Conservation (phyloP, 2,329 filamentous ascomycete genomes). For the Aureobasidium sp. region DNA sequence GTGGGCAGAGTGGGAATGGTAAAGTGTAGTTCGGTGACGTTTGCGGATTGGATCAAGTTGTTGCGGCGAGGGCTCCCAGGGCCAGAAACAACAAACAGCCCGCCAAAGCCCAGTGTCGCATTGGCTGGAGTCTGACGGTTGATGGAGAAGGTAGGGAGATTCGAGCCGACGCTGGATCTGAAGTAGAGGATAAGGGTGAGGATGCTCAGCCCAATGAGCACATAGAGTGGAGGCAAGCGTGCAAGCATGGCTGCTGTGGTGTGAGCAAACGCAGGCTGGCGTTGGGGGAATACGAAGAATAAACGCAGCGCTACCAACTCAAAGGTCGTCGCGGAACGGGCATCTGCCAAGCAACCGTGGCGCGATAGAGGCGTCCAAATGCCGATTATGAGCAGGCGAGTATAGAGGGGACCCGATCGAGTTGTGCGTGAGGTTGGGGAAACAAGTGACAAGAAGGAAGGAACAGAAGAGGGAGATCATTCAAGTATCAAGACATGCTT, state of each 20-base stretch:
- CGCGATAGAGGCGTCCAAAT: not conserved
- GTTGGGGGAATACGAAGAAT: constrained; percentile 10
- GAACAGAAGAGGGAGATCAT: not conserved
- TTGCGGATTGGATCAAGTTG: constrained; percentile 33
- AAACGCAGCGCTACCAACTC: constrained; percentile 8
- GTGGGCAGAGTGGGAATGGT: constrained; percentile 32
- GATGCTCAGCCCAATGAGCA: constrained; percentile 4
- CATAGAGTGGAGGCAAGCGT: constrained; percentile 15
- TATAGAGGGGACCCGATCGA: not conserved
- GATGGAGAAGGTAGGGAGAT: constrained; percentile 6
- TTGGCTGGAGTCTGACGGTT: constrained; percentile 1
- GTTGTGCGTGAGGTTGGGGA: not conserved
- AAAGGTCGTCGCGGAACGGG: not conserved
- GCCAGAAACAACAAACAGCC: constrained; percentile 34
- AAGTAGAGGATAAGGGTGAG: constrained; percentile 14
- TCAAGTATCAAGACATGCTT: not conserved
- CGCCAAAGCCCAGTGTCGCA: constrained; percentile 29
- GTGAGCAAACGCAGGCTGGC: not conserved
- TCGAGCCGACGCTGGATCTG: not conserved
- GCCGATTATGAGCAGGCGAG: not conserved
- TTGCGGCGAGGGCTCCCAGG: constrained; percentile 30
- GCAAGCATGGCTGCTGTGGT: not conserved
- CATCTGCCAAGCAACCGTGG: constrained; percentile 2
- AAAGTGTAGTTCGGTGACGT: constrained; percentile 34
- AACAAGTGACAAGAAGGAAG: not conserved